Evolutionary conservation across 2,329 filamentous ascomycete genomes (phyloP), one percentile per base, ranked within the genome.

Genomic region (Leptographium lundbergii): DNA sequence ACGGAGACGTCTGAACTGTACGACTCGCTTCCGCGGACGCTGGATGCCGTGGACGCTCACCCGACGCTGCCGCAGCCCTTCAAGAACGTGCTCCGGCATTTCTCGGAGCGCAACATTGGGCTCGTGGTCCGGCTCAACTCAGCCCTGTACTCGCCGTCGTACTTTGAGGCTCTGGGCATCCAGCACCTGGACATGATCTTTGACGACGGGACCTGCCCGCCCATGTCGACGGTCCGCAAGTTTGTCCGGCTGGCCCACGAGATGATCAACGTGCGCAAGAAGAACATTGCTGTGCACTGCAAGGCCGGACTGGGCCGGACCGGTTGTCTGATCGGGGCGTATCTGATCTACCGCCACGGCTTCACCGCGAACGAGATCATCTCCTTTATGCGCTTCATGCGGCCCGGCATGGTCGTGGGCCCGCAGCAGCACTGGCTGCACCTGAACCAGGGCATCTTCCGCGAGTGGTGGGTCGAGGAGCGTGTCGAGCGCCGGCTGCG

Each of bases 141-240:
- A 0, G 88, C 91, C 65, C 82, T 99, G 9, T 99, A 99, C 77
- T 95, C 89, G 0, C 89, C 94, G 0, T 91, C 91, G n/a, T 96
- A 92, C 76, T 99, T 99, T 72, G 94, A 92, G 63, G 89, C 91
- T 4, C 79, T 99, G 57, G 92, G 92, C 34, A 97, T 99, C 68
- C 86, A 91, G 67, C 94, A 99, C 70, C 79, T 97, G 48, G 94
- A 99, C 74, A 99, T 99, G 94, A 97, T 99, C 68, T 99, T 99
- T 69, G 94, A 97, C 68, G 94, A 99, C 67, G 94, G 94, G 64
- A 99, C 94, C 4, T 99, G 94, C 71, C 94, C 94, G 25, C 85
- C 90, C 2, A 77, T 99, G 57, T 83, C 83, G 22, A 86, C 91
- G n/a, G 94, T 99, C 32, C 85, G 89, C 65, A 91, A 91, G 70